Percentiles rank a stretch among this genome's conserved stretches.
Conservation (phyloP, 345 rosid genomes). For the Adansonia digitata region DNA sequence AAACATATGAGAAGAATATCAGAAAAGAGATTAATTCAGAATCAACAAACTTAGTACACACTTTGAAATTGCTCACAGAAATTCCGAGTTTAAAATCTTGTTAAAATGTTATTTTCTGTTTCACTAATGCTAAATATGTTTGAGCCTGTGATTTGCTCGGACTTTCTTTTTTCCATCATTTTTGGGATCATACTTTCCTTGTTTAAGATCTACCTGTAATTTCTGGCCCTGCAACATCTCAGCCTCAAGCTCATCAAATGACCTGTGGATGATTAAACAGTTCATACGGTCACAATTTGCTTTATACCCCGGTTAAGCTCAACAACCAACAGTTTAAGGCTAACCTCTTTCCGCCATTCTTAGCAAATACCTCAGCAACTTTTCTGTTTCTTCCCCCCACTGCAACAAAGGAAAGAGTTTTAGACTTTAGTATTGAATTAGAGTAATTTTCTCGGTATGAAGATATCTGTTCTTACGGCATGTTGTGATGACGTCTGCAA, state of each 20-base stretch:
- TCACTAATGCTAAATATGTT: neutral
- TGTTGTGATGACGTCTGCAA: slow-evolving; percentile 90
- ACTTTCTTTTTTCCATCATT: too few relatives aligned
- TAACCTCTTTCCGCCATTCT: slow-evolving; percentile 74
- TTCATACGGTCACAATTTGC: slow-evolving; percentile 6
- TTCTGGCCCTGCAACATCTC: slow-evolving; percentile 95
- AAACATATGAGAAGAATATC: slow-evolving; percentile 7
- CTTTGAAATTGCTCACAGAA: too few relatives aligned
- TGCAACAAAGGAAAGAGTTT: slow-evolving; percentile 28
- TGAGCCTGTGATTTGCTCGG: neutral
- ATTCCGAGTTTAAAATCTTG: neutral
- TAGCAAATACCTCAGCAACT: slow-evolving; percentile 92
- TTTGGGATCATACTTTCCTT: neutral
- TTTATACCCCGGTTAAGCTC: neutral
- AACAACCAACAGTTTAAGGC: slow-evolving; percentile 6
- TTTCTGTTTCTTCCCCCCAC: slow-evolving; percentile 89
- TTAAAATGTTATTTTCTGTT: neutral
- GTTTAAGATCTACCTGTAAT: slow-evolving; percentile 59
- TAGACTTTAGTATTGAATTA: neutral
- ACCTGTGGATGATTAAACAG: slow-evolving; percentile 39
- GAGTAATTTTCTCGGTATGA: neutral
- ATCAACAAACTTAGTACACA: neutral
- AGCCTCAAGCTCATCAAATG: slow-evolving; percentile 95
- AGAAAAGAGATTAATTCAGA: neutral
- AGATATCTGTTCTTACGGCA: slow-evolving; percentile 54